These are phyloP conservation scores for Kwoniella shivajii DNA, from an alignment of 1,284 basidiomycete species.

Conservation along the genomic window DNA sequence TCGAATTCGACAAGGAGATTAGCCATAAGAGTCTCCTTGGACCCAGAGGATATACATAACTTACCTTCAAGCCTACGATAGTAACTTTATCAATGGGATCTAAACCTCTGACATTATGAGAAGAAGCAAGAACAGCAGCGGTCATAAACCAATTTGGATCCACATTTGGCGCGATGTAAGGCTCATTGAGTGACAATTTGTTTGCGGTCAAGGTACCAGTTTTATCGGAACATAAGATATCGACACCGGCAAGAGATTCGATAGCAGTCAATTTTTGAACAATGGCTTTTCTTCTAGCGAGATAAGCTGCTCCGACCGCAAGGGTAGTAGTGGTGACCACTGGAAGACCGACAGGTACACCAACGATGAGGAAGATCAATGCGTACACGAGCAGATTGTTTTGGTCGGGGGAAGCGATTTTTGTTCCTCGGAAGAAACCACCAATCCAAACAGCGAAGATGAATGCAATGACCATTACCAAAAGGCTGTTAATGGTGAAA, in stretches of 20 bases:
- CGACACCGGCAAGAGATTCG: conserved; percentile 63
- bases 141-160: conserved; percentile 59
- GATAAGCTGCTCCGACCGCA: conserved; percentile 62
- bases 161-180: conserved; percentile 56
- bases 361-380: conserved; percentile 56
- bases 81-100: conserved; percentile 65
- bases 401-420: conserved; percentile 57
- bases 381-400: conserved; percentile 59
- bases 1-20: not conserved
- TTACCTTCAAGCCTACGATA: conserved; percentile 58
- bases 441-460: conserved; percentile 59
- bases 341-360: conserved; percentile 63
- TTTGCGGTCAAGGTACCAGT: conserved; percentile 61
- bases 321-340: conserved; percentile 60
- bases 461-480: conserved; percentile 60
- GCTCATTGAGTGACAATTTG: conserved; percentile 62
- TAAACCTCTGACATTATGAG: conserved; percentile 61
- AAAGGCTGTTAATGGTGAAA: conserved; percentile 38
- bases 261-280: conserved; percentile 65
- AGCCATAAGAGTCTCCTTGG: no score
- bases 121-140: conserved; percentile 61
- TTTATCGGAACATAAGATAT: conserved; percentile 64
- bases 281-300: conserved; percentile 62
- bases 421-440: conserved; percentile 58
- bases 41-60: no score